Percentiles rank a stretch among this genome's conserved stretches.
Conservation (phyloP, 177 flowering plant species). For the Vitis hybrid region DNA sequence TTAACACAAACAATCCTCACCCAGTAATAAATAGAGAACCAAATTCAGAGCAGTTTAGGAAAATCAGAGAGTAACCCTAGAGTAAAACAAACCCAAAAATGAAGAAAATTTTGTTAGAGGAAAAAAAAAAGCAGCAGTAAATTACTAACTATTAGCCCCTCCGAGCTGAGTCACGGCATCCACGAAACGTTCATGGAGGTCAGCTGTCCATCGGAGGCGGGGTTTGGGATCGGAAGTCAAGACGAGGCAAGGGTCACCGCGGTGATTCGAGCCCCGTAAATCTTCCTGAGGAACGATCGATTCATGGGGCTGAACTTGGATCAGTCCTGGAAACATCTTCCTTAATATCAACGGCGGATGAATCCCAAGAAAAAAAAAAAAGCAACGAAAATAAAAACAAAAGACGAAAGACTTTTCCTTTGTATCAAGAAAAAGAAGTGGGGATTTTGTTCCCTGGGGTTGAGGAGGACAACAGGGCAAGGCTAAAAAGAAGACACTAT, state of each 20-base stretch:
- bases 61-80: too few species aligned
- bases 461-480: too few species aligned
- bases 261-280: slow-evolving; percentile 7
- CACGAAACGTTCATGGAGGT: slow-evolving; percentile 41
- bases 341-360: background rate
- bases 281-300: slow-evolving; percentile 12
- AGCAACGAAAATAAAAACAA: too few species aligned
- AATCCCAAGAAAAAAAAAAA: too few species aligned
- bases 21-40: too few species aligned
- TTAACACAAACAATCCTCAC: too few species aligned
- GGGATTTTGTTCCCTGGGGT: too few species aligned
- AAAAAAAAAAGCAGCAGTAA: background rate
- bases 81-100: background rate
- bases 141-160: slow-evolving; percentile 30
- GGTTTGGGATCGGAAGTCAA: slow-evolving; percentile 49
- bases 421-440: too few species aligned
- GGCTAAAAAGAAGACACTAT: too few species aligned
- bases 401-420: too few species aligned
- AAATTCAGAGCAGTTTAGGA: too few species aligned
- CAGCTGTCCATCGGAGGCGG: slow-evolving; percentile 47
- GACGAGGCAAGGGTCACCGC: slow-evolving; percentile 34
- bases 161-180: slow-evolving; percentile 49
- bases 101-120: background rate
- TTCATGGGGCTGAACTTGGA: slow-evolving; percentile 12
- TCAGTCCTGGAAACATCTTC: slow-evolving; percentile 4